These are phyloP conservation scores for Balakata baccata DNA, from an alignment of 345 rosid genomes.

Conservation along the genomic window DNA sequence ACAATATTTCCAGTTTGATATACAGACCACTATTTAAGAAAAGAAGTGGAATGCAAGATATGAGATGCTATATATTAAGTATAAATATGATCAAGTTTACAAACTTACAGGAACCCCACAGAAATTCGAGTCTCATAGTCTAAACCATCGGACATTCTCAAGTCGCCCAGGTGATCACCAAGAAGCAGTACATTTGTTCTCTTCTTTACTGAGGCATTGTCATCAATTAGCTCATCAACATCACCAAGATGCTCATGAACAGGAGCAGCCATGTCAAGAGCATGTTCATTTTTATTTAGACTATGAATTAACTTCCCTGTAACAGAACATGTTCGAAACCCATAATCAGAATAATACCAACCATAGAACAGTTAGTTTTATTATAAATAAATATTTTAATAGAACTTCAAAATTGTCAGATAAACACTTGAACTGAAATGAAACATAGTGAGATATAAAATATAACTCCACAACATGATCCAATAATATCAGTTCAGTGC, in stretches of 20 bases:
- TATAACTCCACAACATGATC: not conserved
- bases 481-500: not conserved
- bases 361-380: not conserved
- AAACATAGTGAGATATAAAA: not conserved
- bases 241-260: constrained; percentile 62
- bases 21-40: too few relatives aligned
- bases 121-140: constrained; percentile 69
- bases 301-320: constrained; percentile 32
- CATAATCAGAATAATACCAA: constrained; percentile 6
- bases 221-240: constrained; percentile 31
- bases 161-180: constrained; percentile 83
- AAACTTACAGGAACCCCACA: constrained; percentile 76
- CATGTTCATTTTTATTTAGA: constrained; percentile 84
- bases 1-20: not conserved
- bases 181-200: constrained; percentile 82
- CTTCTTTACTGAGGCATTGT: constrained; percentile 45
- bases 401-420: not conserved
- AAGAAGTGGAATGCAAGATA: not conserved
- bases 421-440: not conserved
- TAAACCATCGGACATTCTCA: constrained; percentile 88
- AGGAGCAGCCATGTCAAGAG: constrained; percentile 86
- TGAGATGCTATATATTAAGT: not conserved
- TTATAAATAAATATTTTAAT: not conserved
- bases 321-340: too few relatives aligned
- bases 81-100: constrained; percentile 2